These are phyloP conservation scores for Tetrahymena elliotti DNA, from an alignment of 73 alveolate genomes.

Conservation along the genomic window DNA sequence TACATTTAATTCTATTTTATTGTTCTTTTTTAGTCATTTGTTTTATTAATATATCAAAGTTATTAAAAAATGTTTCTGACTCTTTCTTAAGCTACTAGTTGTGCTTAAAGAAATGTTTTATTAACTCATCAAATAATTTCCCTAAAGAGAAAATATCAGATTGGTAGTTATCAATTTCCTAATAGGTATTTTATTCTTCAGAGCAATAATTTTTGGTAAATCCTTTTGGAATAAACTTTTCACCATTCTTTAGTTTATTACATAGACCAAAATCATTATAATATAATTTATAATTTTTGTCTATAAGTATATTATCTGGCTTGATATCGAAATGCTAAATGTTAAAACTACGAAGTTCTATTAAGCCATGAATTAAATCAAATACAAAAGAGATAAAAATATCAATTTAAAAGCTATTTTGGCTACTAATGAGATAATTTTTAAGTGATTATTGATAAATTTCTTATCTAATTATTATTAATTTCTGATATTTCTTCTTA, in stretches of 20 bases:
- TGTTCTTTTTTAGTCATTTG: neutral
- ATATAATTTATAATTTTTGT: too few species aligned
- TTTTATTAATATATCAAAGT: too few species aligned
- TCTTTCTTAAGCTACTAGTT: neutral
- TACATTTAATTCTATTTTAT: neutral
- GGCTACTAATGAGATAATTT: too few species aligned
- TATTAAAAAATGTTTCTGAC: too few species aligned
- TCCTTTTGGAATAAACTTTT: neutral
- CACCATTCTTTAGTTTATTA: neutral
- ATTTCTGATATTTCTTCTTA: too few species aligned
- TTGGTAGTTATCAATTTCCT: neutral
- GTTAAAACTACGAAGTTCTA: neutral
- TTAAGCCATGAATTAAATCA: neutral
- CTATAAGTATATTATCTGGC: neutral
- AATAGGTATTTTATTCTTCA: neutral
- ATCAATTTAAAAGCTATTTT: neutral
- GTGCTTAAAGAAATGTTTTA: too few species aligned
- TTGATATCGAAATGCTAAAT: neutral
- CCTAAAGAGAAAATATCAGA: neutral
- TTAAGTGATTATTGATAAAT: neutral
- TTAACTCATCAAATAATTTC: neutral
- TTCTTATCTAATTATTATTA: neutral
- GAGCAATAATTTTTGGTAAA: neutral
- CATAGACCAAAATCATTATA: neutral
- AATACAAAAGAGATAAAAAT: neutral